phyloP scores from a whole-genome alignment of 495 filamentous ascomycete genomes.

The Immersiella caudata region DNA sequence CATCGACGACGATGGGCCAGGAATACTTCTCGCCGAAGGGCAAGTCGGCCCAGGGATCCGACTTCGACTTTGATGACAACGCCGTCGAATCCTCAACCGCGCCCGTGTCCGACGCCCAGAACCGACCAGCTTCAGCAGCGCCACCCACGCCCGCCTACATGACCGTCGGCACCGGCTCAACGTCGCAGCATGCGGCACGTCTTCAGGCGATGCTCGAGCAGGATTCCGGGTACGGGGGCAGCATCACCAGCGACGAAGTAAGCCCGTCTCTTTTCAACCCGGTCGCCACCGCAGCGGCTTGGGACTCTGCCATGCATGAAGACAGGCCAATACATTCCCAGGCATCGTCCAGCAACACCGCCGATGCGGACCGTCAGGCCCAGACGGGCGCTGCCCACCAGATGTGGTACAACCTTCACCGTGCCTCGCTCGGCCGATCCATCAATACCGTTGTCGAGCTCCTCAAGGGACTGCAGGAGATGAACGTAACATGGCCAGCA shows the following conservation, averaged over 20 bases:
- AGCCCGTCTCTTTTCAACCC: constrained; percentile 40
- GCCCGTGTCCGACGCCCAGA: constrained; percentile 1
- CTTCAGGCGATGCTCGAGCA: constrained; percentile 74
- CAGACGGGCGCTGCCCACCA: constrained; percentile 54
- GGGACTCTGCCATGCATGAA: constrained; percentile 58
- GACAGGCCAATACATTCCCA: constrained; percentile 59
- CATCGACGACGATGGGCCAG: constrained; percentile 67
- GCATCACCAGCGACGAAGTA: constrained; percentile 52
- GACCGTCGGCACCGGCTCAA: constrained; percentile 83
- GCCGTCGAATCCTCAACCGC: constrained; percentile 11
- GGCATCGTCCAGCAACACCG: constrained; percentile 31
- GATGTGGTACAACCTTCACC: constrained; percentile 82
- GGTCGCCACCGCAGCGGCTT: constrained; percentile 30
- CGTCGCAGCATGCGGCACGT: constrained; percentile 69
- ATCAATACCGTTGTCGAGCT: constrained; percentile 85
- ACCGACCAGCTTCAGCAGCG: constrained; percentile 23
- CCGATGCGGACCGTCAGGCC: constrained; percentile 42
- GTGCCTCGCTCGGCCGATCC: constrained; percentile 77
- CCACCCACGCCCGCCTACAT: constrained; percentile 66
- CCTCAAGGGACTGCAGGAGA: constrained; percentile 75
- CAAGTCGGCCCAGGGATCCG: constrained; percentile 36
- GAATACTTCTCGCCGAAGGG: constrained; percentile 60
- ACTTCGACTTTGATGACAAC: constrained; percentile 28
- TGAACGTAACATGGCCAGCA: constrained; percentile 89
- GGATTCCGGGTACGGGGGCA: constrained; percentile 92